Conservation (phyloP, 1,284 basidiomycete genomes). For the Tremellales sp. region DNA sequence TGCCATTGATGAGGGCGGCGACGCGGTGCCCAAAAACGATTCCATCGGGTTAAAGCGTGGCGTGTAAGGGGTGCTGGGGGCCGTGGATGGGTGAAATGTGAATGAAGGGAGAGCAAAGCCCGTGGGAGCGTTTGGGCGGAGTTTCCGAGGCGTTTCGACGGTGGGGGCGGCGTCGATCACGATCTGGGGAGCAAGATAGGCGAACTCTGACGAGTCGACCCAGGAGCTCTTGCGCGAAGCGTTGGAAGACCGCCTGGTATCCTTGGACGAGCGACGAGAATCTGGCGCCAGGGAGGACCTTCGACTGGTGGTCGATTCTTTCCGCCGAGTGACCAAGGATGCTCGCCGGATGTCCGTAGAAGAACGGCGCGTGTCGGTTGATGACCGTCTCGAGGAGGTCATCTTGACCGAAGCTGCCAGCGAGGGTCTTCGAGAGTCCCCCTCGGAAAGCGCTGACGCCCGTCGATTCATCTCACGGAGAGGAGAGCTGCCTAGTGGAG, state of each 20-base stretch:
- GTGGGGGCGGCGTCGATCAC: conserved; percentile 19
- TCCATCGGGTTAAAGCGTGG: conserved; percentile 29
- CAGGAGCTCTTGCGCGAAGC: conserved; percentile 11
- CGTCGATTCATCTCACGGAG: conserved; percentile 21
- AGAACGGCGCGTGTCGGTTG: conserved; percentile 7
- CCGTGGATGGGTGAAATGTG: conserved; percentile 9
- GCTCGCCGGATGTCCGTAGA: conserved; percentile 1
- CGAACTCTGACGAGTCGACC: conserved; percentile 30
- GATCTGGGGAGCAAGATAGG: conserved; percentile 34
- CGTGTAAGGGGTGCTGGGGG: conserved; percentile 10
- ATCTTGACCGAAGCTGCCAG: too few species aligned
- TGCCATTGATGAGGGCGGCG: conserved; percentile 6
- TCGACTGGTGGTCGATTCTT: conserved; percentile 12
- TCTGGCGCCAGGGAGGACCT: conserved; percentile 15
- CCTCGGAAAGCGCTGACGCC: conserved; percentile 26
- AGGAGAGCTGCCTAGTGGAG: conserved; percentile 25
- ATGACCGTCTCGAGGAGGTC: conserved; percentile 12
- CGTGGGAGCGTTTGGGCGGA: conserved; percentile 16
- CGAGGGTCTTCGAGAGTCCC: conserved; percentile 13
- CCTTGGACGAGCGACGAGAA: conserved; percentile 10
- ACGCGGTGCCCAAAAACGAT: conserved; percentile 22
- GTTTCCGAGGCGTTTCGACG: too few species aligned
- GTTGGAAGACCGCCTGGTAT: conserved; percentile 8
- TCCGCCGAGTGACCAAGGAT: conserved; percentile 6
- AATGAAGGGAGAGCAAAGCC: conserved; percentile 20